Base-by-base conservation (phyloP, 2,329 filamentous ascomycete species). In the Capronia epimyces region DNA sequence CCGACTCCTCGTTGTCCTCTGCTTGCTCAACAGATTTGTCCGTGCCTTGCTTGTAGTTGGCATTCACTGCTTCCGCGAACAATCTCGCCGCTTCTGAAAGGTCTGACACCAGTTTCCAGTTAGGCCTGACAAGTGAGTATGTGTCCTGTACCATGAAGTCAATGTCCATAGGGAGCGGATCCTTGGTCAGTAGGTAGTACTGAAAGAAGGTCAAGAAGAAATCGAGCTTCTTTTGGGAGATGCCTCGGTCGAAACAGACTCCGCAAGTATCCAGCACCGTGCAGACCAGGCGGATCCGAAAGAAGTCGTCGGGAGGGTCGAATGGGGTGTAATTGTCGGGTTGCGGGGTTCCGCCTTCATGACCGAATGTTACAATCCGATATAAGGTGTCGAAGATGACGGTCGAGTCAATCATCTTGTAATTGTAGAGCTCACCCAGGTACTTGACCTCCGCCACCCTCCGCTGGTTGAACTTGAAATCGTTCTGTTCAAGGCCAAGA, bases 91-190 rank as follows among this genome's bases (percentile, higher is more conserved):
- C 91, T 69, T 97, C 93, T 46, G 94, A 83, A 4, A 93, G 68
- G 58, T 85, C 86, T 3, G 82, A 79, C 16, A 87, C 83, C 40
- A 96, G 74, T 68, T 93, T 94, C 93, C 91, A 98, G 65, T 96
- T 87, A 3, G 93, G 91, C 41, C 93, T 81, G 10, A 89, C 85
- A 27, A 89, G 71, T 21, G 84, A 83, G 69, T 87, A 97, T 0
- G 87, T 90, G 66, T 98, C 93, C 66, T 96, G 90, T 5, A 98
- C 81, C 40, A 96, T 83, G 66, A 98, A 98, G 52, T 98, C 93
- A 41, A 97, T 87, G 59, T 98, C 93, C 88, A 98, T 94, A 0
- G 94, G 93, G 32, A 96, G 71, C 0, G 86, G 78, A 16, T 91
- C 83, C 69, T 98, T 98, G 16, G 87, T 89, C 63, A 86, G 83